A percentile compares a stretch with the other conserved stretches of the same genome.
These are phyloP conservation scores for Cephalotrichum gorgonifer DNA, from an alignment of 2,329 filamentous ascomycete genomes.

Conservation along the genomic window DNA sequence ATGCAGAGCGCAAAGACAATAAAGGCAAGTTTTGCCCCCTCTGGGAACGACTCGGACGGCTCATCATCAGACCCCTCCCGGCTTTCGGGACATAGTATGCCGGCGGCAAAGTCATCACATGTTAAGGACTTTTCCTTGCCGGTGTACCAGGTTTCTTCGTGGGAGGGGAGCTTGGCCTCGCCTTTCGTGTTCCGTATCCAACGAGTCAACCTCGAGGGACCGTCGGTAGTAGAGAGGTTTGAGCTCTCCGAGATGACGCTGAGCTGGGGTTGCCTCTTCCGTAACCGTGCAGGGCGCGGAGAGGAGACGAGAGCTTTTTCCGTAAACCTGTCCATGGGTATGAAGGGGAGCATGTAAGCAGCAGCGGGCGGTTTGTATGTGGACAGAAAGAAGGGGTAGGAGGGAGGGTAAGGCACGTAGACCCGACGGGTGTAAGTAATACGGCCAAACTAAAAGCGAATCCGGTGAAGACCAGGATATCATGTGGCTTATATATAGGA, in stretches of 20 bases:
- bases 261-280: not conserved
- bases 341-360: not conserved
- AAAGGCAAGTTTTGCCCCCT: constrained; percentile 13
- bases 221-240: not conserved
- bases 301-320: not conserved
- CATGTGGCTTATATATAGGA: too few species aligned
- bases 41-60: not conserved
- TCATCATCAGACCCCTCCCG: not conserved
- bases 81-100: not conserved
- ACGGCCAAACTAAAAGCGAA: not conserved
- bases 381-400: not conserved
- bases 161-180: not conserved
- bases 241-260: not conserved
- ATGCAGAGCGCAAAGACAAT: constrained; percentile 26
- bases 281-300: not conserved
- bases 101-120: not conserved
- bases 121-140: not conserved
- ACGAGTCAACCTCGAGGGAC: not conserved
- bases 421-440: not conserved
- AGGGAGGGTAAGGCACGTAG: not conserved
- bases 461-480: not conserved
- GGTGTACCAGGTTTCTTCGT: not conserved
- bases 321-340: not conserved
- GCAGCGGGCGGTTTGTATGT: not conserved
- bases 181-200: not conserved